Evolutionary conservation across 1,284 basidiomycete species (phyloP).

Genomic region (Ceratobasidium sp.): DNA sequence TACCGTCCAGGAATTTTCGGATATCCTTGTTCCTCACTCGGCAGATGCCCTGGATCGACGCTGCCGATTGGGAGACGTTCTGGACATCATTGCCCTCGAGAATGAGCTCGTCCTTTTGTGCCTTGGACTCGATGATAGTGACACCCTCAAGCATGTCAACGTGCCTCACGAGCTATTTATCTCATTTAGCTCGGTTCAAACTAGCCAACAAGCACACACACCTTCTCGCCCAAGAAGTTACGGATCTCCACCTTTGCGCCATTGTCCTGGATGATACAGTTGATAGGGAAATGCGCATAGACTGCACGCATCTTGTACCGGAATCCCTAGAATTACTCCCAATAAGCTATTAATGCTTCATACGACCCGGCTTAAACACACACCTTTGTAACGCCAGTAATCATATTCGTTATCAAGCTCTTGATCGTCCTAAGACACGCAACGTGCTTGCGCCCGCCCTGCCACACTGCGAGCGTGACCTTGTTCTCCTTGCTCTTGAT

Average conservation of each 20-base stretch:
- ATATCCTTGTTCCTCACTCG: constrained; percentile 98
- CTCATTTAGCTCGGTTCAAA: constrained; percentile 1
- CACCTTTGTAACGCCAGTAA: constrained; percentile 94
- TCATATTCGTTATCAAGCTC: constrained; percentile 96
- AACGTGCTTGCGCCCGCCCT: constrained; percentile 97
- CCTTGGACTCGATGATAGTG: constrained; percentile 86
- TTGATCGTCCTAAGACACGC: constrained; percentile 97
- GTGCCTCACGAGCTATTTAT: constrained; percentile 80
- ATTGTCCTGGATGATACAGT: constrained; percentile 91
- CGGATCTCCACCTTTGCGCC: constrained; percentile 90
- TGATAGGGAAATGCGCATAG: constrained; percentile 99
- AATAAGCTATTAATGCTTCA: background rate
- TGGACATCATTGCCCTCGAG: constrained; percentile 94
- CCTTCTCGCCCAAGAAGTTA: constrained; percentile 98
- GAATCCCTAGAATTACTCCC: constrained; percentile 75
- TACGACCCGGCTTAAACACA: constrained; percentile 48
- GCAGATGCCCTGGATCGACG: constrained; percentile 93
- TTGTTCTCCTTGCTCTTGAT: constrained; percentile 68
- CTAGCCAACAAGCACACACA: constrained; percentile 50
- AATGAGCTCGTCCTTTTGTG: constrained; percentile 95
- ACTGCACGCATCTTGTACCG: constrained; percentile 99
- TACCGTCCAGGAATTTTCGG: constrained; percentile 69
- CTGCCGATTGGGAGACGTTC: constrained; percentile 96
- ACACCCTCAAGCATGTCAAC: constrained; percentile 93
- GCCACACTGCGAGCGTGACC: constrained; percentile 95